Base-by-base conservation (phyloP, 495 filamentous ascomycete genomes). In the Cercophora newfieldiana region DNA sequence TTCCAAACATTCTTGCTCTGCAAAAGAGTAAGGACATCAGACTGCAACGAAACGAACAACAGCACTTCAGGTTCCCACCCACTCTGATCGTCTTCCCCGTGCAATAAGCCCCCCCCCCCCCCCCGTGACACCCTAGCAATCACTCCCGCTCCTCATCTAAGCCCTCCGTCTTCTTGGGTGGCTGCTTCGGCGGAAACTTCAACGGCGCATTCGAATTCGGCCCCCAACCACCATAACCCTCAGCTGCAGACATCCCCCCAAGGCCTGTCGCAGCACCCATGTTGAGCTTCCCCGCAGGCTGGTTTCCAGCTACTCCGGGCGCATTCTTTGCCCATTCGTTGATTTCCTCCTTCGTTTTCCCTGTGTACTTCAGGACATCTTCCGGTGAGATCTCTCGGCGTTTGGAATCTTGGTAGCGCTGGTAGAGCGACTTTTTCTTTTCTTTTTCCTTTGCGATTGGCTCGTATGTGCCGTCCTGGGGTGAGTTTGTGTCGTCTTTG, bases 341-440 rank as follows among this genome's bases (percentile, higher is more conserved):
- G 25, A 61, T 61, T 14, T 61, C 37, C 33, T 28, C 59, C 59
- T 61, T 61, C 12, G 18, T 61, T 44, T 30, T 49, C 7, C 59
- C 59, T 21, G 59, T 61, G 59, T 61, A 61, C 44, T 61, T 61
- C 12, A 49, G 37, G 16, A 61, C 47, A n/a, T 61, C 59, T 28
- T 61, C 59, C 4, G 47, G 33, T 2, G 37, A 50, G 18, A 61
- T 25, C 22, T 49, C 44, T 0, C 59, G 22, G 21, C 47, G 24
- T 21, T 61, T 61, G 14, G 59, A 12, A 22, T 61, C 59, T 29
- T 61, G 59, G 44, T 30, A 61, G 14, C 59, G 59, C 24, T 21
- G 59, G 47, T 61, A 61, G 0, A 61, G 8, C 1, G 37, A 49
- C 6, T 49, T 44, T 10, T 61, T 61, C 37, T 44, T 44, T 14